Base-by-base conservation (phyloP, 129 eudicot genomes). In the Cynara cardunculus region DNA sequence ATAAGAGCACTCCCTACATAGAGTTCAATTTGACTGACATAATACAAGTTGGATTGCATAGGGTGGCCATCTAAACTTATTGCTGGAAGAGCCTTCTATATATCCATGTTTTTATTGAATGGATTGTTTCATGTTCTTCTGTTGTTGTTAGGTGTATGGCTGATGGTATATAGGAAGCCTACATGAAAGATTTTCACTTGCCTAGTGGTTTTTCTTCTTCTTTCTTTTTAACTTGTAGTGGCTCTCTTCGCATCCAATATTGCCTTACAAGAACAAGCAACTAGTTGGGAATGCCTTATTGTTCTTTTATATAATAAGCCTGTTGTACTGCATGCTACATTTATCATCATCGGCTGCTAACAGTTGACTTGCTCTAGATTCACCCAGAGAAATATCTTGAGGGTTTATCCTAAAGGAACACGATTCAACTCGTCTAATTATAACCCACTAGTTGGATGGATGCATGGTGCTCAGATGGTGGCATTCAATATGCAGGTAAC, bases 401-500 rank as follows among this genome's bases (percentile, higher is more conserved):
- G 97, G 85, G 90, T 92, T 72, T 92, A 90, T 59, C 97, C 97
- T 10, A 90, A 90, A 83, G 97, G 91, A 73, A 90, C 82, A 79
- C 91, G 97, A 21, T 35, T 92, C 5, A 87, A 85, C 85, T 92
- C 97, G 0, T 92, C 97, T 71, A 92, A 92, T 81, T 92, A 88
- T 75, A 88, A 92, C 83, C 97, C 94, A 3, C 39, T 92, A 49
- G 83, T 78, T 82, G 97, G 91, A 76, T 92, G 94, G 97, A 88
- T 89, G 88, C 94, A 90, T 85, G 97, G 97, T 85, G 93, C 94
- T 83, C 97, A 92, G 82, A 92, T 92, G 97, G 97, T 92, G 73
- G 97, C 97, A 49, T 92, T 92, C 76, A 92, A 92, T 74, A 92
- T 92, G 97, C 97, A 92, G 94, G 97, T 92, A 75, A 72, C 44